A percentile compares a stretch with the other conserved stretches of the same genome.
Evolutionary conservation across 257 asterid species (phyloP).

Genomic region (Jaltomata sinuosa): DNA sequence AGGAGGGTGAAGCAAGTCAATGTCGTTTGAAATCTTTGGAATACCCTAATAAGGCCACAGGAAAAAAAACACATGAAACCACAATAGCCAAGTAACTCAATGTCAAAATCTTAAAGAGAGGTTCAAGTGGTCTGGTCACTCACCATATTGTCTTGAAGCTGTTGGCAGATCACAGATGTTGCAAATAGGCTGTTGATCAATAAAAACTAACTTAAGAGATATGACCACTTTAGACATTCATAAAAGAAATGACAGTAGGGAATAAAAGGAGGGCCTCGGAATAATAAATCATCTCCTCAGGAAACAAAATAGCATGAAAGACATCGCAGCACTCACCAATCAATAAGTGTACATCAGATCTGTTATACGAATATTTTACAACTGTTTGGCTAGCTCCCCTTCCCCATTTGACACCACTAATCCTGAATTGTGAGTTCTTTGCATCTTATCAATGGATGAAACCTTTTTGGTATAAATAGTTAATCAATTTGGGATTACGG

Average conservation of each 20-base stretch:
- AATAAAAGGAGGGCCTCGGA: background rate
- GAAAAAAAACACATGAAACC: background rate
- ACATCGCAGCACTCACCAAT: background rate
- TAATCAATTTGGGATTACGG: too few species aligned
- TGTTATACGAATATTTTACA: background rate
- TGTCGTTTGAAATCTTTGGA: slow-evolving; percentile 3
- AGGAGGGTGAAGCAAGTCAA: slow-evolving; percentile 9
- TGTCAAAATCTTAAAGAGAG: background rate
- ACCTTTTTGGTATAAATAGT: background rate
- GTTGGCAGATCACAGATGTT: background rate
- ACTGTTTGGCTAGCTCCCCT: background rate
- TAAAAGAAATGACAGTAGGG: background rate
- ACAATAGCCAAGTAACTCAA: background rate
- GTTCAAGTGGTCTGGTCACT: background rate
- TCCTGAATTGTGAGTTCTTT: background rate
- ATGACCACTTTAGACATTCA: background rate
- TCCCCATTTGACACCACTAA: background rate
- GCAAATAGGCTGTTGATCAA: background rate
- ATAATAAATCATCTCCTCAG: background rate
- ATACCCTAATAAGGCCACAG: background rate
- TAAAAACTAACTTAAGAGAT: background rate
- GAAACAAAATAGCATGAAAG: background rate
- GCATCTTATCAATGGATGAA: background rate
- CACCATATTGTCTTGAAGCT: background rate
- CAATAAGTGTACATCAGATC: too few species aligned